These are phyloP conservation scores for Millerozyma miso DNA, from an alignment of 805 yeast genomes.

Conservation along the genomic window DNA sequence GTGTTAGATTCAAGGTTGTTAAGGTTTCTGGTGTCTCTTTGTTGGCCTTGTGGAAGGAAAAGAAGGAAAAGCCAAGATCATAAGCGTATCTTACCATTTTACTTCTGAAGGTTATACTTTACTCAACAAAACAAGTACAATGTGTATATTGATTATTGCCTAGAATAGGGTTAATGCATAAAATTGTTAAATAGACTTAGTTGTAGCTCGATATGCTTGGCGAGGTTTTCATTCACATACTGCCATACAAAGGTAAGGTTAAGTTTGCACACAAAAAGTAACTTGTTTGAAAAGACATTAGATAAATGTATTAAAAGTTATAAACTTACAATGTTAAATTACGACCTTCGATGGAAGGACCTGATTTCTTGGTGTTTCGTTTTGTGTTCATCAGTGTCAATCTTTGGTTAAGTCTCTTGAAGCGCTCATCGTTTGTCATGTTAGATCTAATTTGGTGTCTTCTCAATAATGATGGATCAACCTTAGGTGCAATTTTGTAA, in stretches of 20 bases:
- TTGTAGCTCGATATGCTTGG: not conserved
- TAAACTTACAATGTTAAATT: slow-evolving; percentile 37
- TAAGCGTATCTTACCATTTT: slow-evolving; percentile 36
- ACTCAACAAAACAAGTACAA: slow-evolving; percentile 5
- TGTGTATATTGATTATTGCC: slow-evolving; percentile 18
- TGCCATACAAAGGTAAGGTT: not conserved
- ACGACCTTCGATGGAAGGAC: slow-evolving; percentile 79
- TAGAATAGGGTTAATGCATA: slow-evolving; percentile 13
- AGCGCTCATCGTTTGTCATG: slow-evolving; percentile 68
- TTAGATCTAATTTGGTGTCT: slow-evolving; percentile 36
- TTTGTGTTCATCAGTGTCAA: slow-evolving; percentile 45
- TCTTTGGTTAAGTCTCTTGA: slow-evolving; percentile 68
- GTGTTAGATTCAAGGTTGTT: slow-evolving; percentile 99
- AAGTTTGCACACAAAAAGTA: not conserved
- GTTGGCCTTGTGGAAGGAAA: slow-evolving; percentile 99
- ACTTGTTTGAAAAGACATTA: no score
- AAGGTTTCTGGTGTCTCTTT: slow-evolving; percentile 99
- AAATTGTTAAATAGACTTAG: slow-evolving; percentile 6
- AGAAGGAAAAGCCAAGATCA: slow-evolving; percentile 99
- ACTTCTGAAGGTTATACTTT: slow-evolving; percentile 2
- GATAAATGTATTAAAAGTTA: not conserved
- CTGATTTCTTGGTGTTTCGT: slow-evolving; percentile 53
- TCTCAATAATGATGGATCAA: slow-evolving; percentile 47
- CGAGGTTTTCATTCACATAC: no score
- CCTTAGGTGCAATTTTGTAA: slow-evolving; percentile 85